A percentile compares a stretch with the other conserved stretches of the same genome.
These are phyloP conservation scores for Phytophthora uliginosa DNA, from an alignment of 352 stramenopile species.

Conservation along the genomic window DNA sequence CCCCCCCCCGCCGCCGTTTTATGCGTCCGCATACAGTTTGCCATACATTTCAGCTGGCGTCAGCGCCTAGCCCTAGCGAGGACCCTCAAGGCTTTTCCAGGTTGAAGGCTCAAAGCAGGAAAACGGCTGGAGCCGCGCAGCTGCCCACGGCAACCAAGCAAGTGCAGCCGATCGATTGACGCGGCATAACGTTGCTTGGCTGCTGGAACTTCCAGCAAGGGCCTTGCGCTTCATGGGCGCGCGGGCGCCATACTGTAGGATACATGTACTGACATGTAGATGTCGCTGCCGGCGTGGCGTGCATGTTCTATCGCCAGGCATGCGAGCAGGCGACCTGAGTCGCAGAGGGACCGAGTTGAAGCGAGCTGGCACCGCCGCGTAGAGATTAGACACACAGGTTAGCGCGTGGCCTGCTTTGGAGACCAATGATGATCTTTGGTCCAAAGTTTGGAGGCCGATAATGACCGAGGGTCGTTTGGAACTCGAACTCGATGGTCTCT, in stretches of 20 bases:
- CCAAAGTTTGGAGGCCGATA: neutral
- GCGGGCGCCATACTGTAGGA: neutral
- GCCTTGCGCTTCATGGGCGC: neutral
- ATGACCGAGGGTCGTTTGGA: too few relatives aligned
- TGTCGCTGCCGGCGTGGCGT: neutral
- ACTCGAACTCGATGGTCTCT: neutral
- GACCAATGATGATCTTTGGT: too few relatives aligned
- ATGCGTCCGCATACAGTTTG: slow-evolving; percentile 3
- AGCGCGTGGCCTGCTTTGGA: neutral
- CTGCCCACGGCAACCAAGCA: neutral
- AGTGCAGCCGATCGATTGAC: neutral
- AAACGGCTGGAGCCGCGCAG: slow-evolving; percentile 5
- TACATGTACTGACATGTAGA: neutral
- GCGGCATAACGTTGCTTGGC: neutral
- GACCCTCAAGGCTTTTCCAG: neutral
- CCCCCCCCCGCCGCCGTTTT: too few relatives aligned
- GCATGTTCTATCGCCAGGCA: neutral
- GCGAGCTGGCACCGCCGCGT: neutral
- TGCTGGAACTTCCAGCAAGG: neutral
- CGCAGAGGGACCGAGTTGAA: neutral
- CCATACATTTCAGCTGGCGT: slow-evolving; percentile 5
- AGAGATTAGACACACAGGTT: neutral
- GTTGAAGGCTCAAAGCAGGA: slow-evolving; percentile 9
- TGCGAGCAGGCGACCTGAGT: neutral
- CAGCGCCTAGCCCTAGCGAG: neutral